Conservation (phyloP, 2,329 filamentous ascomycete genomes). For the Penicillium decumbens region DNA sequence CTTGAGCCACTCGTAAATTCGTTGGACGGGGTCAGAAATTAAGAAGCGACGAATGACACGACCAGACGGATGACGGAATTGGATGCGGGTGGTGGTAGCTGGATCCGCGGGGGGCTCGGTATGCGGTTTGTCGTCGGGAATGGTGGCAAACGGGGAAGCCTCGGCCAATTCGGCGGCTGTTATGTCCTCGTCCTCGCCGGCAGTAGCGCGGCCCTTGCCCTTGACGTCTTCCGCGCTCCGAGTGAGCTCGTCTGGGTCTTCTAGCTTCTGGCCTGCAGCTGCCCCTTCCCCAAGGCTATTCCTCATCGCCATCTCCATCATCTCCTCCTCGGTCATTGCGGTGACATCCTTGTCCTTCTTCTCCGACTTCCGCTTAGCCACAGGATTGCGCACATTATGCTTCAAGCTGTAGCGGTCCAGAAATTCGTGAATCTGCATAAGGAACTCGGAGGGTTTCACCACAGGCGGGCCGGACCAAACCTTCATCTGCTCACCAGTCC, state of each 20-base stretch:
- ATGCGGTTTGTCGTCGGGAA: conserved; percentile 69
- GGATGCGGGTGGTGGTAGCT: conserved; percentile 75
- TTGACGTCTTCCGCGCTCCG: conserved; percentile 53
- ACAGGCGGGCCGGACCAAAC: conserved; percentile 85
- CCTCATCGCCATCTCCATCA: conserved; percentile 88
- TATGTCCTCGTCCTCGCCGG: conserved; percentile 34
- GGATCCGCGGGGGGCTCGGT: conserved; percentile 69
- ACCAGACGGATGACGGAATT: conserved; percentile 81
- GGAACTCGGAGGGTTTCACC: conserved; percentile 70
- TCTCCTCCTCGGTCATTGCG: conserved; percentile 93
- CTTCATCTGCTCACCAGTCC: conserved; percentile 96
- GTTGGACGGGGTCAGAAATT: conserved; percentile 68
- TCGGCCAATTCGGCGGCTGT: conserved; percentile 34
- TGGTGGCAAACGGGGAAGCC: conserved; percentile 58
- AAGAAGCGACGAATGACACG: conserved; percentile 83
- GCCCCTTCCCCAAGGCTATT: conserved; percentile 68
- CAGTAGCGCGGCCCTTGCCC: conserved; percentile 48
- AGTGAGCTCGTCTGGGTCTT: conserved; percentile 85
- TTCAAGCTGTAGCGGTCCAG: conserved; percentile 94
- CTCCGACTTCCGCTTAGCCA: conserved; percentile 71
- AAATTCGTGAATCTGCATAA: conserved; percentile 89
- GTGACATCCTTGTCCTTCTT: conserved; percentile 69
- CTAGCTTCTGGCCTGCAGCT: conserved; percentile 49
- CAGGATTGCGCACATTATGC: conserved; percentile 84
- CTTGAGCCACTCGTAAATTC: conserved; percentile 96